Base-by-base conservation (phyloP, 1,284 basidiomycete species). In the Puccinia brachypodii region DNA sequence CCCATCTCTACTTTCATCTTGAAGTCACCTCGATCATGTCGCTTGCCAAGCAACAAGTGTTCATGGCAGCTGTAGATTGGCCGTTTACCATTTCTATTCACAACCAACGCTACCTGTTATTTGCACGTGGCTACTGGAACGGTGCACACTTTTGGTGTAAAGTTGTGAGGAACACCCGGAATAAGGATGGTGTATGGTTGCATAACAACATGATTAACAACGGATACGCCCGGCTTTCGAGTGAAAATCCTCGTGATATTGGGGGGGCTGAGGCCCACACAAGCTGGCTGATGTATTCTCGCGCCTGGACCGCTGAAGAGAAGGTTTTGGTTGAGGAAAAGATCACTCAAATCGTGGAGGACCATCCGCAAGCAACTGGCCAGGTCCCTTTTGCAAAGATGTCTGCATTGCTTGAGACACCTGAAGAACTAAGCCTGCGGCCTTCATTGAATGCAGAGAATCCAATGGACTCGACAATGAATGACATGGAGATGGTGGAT, bases 271-370 rank as follows among this genome's bases (percentile, higher is more conserved):
- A 28, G 9, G 47, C 36, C n/a, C 9, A 31, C 3, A 74, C 72
- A 44, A 56, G 47, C 11, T 75, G 73, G 73, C 28, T 75, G 25
- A 58, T 75, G 50, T 75, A 75, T 28, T 75, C 73, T 44, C 36
- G 53, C 16, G 22, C 4, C n/a, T 53, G 53, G 38, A 75, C 36
- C 2, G 31, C 33, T 6, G 40, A 75, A 22, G 73, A 75, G 53
- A 3, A 44, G n/a, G 13, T 1, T 33, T 44, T 7, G 25, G 66
- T 68, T 25, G 22, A 42, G 4, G 66, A 28, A 25, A 25, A 2
- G 22, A 44, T 68, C 2, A 8, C 36, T 4, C 38, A 36, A 38
- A 38, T 66, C 13, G 38, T 16, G n/a, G 19, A 16, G 33, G 62
- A 36, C 28, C 28, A 25, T 33, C 62, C 62, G 19, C 4, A 36